Evolutionary conservation across 345 rosid genomes (phyloP), one percentile per base, ranked within the genome.

Genomic region (Gossypium herbaceum): DNA sequence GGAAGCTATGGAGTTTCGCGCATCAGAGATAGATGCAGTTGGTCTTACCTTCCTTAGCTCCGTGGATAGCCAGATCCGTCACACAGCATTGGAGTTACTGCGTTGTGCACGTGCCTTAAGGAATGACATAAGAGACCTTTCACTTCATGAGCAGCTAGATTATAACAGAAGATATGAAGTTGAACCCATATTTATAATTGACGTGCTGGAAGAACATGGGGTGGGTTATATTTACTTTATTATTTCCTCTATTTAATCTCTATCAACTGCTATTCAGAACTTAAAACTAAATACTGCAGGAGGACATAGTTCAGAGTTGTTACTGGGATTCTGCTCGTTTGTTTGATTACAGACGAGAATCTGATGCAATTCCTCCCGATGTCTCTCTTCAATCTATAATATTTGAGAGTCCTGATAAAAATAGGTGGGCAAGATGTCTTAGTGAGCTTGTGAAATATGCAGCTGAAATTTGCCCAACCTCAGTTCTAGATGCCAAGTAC

Each of bases 161-260:
- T 84, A 88, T 84, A 79, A 71, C 78, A 75, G 89, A 79, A 88
- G 88, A 83, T 84, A 65, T 84, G 99, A 91, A 82, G 88, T 88
- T 43, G 96, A 89, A 78, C 99, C 96, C 44, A 93, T 95, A 80
- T 93, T 88, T 81, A 89, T 91, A 74, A 91, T 95, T 43, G 98
- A 95, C 83, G 97, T 95, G 84, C 83, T 95, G 63, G 99, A 95
- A 86, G 98, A 95, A 80, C 98, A 95, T 82, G 98, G 98, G 92
- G 99, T 93, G 73, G 78, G 90, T 58, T 78, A 70, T 29, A 63
- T 52, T 73, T 60, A 54, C 60, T 63, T 62, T 25, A 75, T 72
- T 59, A 65, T 72, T 57, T 61, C 77, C 75, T 71, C 75, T 66
- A 54, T 39, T 62, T 54, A 19, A 63, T 74, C 17, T 70, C 27